Percentiles rank a stretch among this genome's conserved stretches.
These are phyloP conservation scores for Oxytropis ochrocephala DNA, from an alignment of 306 rosid species.

Conservation along the genomic window DNA sequence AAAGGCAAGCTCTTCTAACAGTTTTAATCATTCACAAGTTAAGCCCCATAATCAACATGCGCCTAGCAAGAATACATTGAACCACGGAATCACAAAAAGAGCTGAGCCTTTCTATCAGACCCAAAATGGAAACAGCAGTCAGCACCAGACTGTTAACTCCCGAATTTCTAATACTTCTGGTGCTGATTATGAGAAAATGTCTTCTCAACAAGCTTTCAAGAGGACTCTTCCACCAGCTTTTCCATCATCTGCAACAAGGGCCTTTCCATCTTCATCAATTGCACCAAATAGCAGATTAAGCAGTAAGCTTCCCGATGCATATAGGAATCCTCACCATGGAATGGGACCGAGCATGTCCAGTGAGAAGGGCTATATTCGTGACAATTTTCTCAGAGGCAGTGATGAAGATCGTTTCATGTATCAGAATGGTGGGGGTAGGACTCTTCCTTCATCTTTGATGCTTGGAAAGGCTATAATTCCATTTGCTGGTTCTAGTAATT, in stretches of 20 bases:
- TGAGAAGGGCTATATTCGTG: slow-evolving; percentile 42
- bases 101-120: slow-evolving; percentile 25
- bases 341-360: slow-evolving; percentile 44
- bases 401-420: slow-evolving; percentile 42
- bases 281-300: slow-evolving; percentile 29
- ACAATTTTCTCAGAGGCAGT: slow-evolving; percentile 35
- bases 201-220: slow-evolving; percentile 61
- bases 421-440: slow-evolving; percentile 53
- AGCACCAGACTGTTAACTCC: slow-evolving; percentile 33
- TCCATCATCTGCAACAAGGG: slow-evolving; percentile 37
- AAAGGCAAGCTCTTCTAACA: slow-evolving; percentile 30
- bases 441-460: slow-evolving; percentile 52
- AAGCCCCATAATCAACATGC: slow-evolving; percentile 24
- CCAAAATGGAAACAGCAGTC: slow-evolving; percentile 42
- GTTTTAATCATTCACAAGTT: slow-evolving; percentile 30
- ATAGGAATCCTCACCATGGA: slow-evolving; percentile 30
- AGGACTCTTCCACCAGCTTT: slow-evolving; percentile 55
- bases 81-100: slow-evolving; percentile 15
- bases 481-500: slow-evolving; percentile 52
- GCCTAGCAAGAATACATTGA: slow-evolving; percentile 38
- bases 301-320: slow-evolving; percentile 40
- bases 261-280: slow-evolving; percentile 42
- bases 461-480: slow-evolving; percentile 45
- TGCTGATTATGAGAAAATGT: slow-evolving; percentile 45
- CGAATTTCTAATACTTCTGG: slow-evolving; percentile 34